Evolutionary conservation across 371 early-diverging fungal species (phyloP).

Genomic region (Mortierella sp.): DNA sequence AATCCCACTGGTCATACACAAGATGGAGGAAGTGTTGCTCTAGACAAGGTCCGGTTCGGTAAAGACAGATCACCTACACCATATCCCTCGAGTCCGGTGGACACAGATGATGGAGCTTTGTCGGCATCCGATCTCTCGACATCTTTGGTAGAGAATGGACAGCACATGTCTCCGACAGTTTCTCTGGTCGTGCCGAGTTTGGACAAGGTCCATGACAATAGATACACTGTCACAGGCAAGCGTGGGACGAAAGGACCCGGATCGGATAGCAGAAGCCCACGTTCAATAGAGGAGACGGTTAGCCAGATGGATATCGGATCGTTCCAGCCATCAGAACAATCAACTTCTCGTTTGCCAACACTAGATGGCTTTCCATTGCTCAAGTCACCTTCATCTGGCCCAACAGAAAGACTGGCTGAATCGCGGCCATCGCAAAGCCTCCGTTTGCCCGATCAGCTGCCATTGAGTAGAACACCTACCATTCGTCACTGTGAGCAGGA

Average conservation of each 20-base stretch:
- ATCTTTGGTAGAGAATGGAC: too few relatives aligned
- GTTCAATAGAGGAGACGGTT: constrained; percentile 12
- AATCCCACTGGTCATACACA: not conserved
- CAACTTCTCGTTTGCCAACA: constrained; percentile 23
- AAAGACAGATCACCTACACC: constrained; percentile 32
- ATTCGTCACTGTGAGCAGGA: constrained; percentile 23
- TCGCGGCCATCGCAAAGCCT: not conserved
- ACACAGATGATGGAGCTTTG: constrained; percentile 1
- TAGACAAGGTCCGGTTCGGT: constrained; percentile 3
- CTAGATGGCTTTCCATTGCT: constrained; percentile 33
- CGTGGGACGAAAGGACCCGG: too few relatives aligned
- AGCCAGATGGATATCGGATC: constrained; percentile 4
- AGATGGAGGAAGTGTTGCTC: not conserved
- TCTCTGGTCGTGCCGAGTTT: too few relatives aligned
- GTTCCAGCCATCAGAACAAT: not conserved
- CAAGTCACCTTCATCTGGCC: constrained; percentile 21
- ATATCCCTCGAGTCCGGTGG: constrained; percentile 19
- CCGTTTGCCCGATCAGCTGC: constrained; percentile 21
- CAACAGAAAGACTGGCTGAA: not conserved
- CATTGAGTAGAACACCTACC: constrained; percentile 33
- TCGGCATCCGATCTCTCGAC: too few relatives aligned
- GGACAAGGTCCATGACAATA: not conserved
- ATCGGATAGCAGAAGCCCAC: not conserved
- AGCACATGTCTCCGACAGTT: too few relatives aligned
- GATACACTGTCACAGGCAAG: too few relatives aligned